These are phyloP conservation scores for Penicillium occitanis DNA, from an alignment of 2,329 filamentous ascomycete species.

Conservation along the genomic window DNA sequence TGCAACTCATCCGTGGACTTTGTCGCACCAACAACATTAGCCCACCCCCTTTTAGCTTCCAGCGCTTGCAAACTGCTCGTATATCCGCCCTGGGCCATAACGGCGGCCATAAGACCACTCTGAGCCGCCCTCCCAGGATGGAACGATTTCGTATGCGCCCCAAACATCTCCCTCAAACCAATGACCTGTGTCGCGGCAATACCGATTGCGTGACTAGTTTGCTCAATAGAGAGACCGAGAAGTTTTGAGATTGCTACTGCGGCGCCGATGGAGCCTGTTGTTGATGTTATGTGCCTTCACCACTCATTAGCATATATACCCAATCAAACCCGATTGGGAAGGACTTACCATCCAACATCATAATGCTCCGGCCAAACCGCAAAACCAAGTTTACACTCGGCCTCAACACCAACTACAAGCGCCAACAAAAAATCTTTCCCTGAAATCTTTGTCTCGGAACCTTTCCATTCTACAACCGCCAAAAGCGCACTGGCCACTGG, in stretches of 20 bases:
- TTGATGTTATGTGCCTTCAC: background rate
- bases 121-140: background rate
- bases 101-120: background rate
- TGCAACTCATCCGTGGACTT: background rate
- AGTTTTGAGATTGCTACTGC: background rate
- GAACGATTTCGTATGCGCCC: background rate
- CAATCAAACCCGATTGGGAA: no score
- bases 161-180: background rate
- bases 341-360: background rate
- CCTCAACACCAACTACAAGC: background rate
- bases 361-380: background rate
- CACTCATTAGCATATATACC: no score
- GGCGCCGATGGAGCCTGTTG: background rate
- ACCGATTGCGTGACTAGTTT: background rate
- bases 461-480: background rate
- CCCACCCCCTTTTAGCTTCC: background rate
- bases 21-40: background rate
- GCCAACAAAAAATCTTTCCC: no score
- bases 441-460: no score
- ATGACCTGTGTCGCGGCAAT: background rate
- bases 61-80: background rate
- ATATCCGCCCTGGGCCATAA: background rate
- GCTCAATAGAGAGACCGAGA: background rate
- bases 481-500: background rate
- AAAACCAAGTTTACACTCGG: background rate